Base-by-base conservation (phyloP, 2,329 filamentous ascomycete species). In the Colletotrichum sp. region DNA sequence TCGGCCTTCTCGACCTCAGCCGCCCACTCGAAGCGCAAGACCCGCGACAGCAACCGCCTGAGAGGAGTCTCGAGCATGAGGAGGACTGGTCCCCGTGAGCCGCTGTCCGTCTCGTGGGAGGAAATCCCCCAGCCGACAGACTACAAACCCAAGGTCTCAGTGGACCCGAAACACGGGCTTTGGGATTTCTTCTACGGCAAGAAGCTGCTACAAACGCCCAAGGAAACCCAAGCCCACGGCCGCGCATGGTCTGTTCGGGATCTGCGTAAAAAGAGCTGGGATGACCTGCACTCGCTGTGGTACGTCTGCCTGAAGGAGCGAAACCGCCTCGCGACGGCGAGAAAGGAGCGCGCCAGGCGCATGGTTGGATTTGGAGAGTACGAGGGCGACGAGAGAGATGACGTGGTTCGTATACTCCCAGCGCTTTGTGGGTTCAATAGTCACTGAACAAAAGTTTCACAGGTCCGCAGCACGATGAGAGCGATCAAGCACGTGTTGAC, bases 231-330 rank as follows among this genome's bases (percentile, higher is more conserved):
- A 66, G 88, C 91, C 78, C 94, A 97, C 84, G 97, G 97, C 18
- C 92, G 97, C 70, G 88, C 92, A 32, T 99, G 97, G 97, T 92
- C 90, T 13, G 92, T 95, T 9, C 92, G 95, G 86, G 97, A 99
- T 87, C 89, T 99, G 81, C 91, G 96, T 78, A 89, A 91, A 78
- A 98, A 98, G 87, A 95, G 94, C 78, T 99, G 96, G 95, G 95
- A 98, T 77, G 96, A 99, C 84, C 87, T 99, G 80, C 96, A 99
- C 85, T 89, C 90, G 77, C 89, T 99, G 82, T 99, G 96, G 96
- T 99, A 96, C 95, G 91, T 96, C 71, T 99, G 97, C 84, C 91
- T 94, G 76, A 96, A 95, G 87, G 97, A 99, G 87, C 90, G 95
- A 81, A 99, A 99, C 86, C 92, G 95, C 79, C 92, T 99, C 80